Evolutionary conservation across 768 basidiomycete species (phyloP), one percentile per base, ranked within the genome.

Genomic region (Pulveroboletus ravenelii): DNA sequence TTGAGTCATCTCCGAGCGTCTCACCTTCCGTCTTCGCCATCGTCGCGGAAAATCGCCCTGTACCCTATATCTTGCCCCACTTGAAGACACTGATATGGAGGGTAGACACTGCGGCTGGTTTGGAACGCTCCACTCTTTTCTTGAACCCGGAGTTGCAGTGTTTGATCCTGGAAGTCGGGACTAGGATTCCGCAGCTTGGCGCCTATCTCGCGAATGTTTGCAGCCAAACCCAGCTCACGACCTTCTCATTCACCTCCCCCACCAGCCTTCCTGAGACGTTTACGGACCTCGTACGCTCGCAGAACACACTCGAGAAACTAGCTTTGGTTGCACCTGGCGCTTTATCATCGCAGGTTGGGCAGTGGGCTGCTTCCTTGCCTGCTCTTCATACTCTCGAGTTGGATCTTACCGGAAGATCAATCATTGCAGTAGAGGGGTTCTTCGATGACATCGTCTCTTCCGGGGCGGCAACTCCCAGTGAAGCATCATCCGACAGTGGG

Each of bases 341-440:
- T 25, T 66, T 89, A 35, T 75, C 82, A 0, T 68, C 86, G n/a
- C 74, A 73, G 37, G 75, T 88, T n/a, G 88, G 88, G 27, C 78
- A 78, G 53, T 89, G 87, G 87, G 70, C 78, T n/a, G 78, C 85
- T 20, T 77, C 76, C 25, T 72, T 89, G 9, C 81, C 82, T 37
- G 63, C 72, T 32, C 74, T 89, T 55, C 82, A 78, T 58, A 76
- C 74, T 44, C 70, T 90, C 50, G 80, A 85, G 60, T 72, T 90
- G 42, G 88, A 90, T 62, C 75, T 90, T 23, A 80, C 85, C 0
- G 84, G 82, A 48, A 74, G 85, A 49, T 79, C 83, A 4, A 68
- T 77, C 47, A 80, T 80, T 29, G 82, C 84, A 0, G 82, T 89
- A n/a, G 85, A 88, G 68, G 84, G 84, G 17, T 90, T 90, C 67